Percentiles rank a stretch among this genome's conserved stretches.
These are phyloP conservation scores for Dothistroma pini DNA, from an alignment of 2,329 filamentous ascomycete species.

Conservation along the genomic window DNA sequence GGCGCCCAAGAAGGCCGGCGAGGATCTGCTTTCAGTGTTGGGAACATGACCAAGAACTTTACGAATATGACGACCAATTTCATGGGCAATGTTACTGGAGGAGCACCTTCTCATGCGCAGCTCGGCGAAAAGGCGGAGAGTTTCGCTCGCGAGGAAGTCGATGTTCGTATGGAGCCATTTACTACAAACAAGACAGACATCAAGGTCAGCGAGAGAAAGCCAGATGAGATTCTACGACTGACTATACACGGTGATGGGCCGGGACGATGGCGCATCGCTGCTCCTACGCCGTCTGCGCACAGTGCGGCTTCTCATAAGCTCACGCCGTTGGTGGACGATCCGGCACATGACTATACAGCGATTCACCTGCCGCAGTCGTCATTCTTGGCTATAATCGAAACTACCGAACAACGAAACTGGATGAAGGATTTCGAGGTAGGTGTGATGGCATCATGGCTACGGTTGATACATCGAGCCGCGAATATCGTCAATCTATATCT, in stretches of 20 bases:
- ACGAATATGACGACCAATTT: conserved; percentile 37
- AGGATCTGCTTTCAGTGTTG: conserved; percentile 37
- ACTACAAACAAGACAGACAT: conserved; percentile 61
- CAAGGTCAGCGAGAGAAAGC: conserved; percentile 52
- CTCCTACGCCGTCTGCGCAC: conserved; percentile 57
- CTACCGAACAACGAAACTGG: conserved; percentile 67
- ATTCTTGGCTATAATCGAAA: conserved; percentile 63
- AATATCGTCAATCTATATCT: neutral
- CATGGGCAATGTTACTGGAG: conserved; percentile 30
- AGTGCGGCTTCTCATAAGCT: conserved; percentile 38
- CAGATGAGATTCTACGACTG: conserved; percentile 66
- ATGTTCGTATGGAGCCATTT: conserved; percentile 66
- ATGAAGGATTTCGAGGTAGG: conserved; percentile 62
- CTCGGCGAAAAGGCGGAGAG: conserved; percentile 56
- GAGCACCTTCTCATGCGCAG: conserved; percentile 39
- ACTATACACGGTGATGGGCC: conserved; percentile 62
- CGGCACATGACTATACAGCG: conserved; percentile 40
- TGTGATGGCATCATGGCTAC: neutral
- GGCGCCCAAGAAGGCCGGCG: conserved; percentile 17
- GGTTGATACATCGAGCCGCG: neutral
- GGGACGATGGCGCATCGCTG: conserved; percentile 68
- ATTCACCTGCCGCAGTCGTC: conserved; percentile 39
- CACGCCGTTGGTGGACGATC: conserved; percentile 38
- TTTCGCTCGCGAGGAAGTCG: conserved; percentile 60
- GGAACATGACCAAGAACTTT: conserved; percentile 23